These are phyloP conservation scores for Begonia masoniana DNA, from an alignment of 306 rosid species.

Conservation along the genomic window DNA sequence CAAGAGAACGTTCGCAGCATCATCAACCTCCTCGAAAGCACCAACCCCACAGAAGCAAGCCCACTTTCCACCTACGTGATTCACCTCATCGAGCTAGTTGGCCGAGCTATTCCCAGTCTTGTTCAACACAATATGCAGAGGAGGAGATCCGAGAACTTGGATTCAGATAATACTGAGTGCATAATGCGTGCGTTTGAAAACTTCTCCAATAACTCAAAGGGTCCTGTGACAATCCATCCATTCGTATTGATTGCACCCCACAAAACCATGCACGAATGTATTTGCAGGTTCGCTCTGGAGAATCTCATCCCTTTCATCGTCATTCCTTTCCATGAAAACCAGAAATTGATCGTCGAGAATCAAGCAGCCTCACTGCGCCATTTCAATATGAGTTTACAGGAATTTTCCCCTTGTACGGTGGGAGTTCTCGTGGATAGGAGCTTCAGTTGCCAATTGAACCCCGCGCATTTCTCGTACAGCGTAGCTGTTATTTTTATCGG, in stretches of 20 bases:
- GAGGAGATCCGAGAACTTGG: background rate
- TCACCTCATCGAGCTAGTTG: too few relatives aligned
- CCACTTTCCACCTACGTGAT: too few relatives aligned
- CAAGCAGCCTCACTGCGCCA: conserved; percentile 12
- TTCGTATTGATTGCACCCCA: conserved; percentile 36
- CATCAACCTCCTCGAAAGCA: too few relatives aligned
- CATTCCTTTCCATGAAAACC: conserved; percentile 32
- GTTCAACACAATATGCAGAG: too few relatives aligned
- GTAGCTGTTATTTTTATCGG: conserved; percentile 37
- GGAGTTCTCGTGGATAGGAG: conserved; percentile 48
- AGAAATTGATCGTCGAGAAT: too few relatives aligned
- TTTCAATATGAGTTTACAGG: conserved; percentile 21
- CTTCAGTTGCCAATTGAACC: background rate
- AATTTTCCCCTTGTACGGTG: conserved; percentile 28
- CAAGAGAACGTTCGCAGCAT: too few relatives aligned
- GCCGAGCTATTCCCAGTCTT: too few relatives aligned
- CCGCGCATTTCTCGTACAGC: conserved; percentile 3
- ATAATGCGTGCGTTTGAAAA: conserved; percentile 46
- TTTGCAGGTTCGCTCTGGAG: conserved; percentile 25
- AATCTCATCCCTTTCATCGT: conserved; percentile 25
- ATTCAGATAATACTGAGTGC: conserved; percentile 16
- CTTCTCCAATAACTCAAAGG: conserved; percentile 24
- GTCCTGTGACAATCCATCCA: conserved; percentile 15
- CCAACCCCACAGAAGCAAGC: too few relatives aligned
- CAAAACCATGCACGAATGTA: conserved; percentile 32